Conservation (phyloP, 1,139 yeast genomes). For the Suhomyces yuchorum region DNA sequence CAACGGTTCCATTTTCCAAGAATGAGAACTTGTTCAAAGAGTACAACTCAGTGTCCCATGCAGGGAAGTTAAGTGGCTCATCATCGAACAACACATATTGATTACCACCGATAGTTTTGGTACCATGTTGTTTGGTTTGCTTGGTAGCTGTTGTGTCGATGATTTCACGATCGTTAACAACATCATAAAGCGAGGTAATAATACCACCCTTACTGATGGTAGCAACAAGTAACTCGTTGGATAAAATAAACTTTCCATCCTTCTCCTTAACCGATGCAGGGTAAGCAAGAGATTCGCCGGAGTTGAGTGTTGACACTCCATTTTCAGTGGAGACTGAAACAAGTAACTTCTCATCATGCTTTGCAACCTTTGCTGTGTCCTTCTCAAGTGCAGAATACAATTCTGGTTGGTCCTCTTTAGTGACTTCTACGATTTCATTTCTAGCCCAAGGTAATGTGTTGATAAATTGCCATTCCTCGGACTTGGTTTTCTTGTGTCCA, state of each 20-base stretch:
- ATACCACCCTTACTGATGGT: conserved; percentile 62
- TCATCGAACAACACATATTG: conserved; percentile 83
- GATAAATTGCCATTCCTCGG: conserved; percentile 31
- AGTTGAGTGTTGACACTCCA: conserved; percentile 21
- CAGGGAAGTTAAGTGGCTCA: conserved; percentile 87
- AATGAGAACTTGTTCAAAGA: conserved; percentile 70
- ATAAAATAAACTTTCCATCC: conserved; percentile 49
- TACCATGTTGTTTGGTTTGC: conserved; percentile 44
- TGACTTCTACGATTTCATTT: conserved; percentile 50
- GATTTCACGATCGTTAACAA: conserved; percentile 62
- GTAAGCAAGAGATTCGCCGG: conserved; percentile 31
- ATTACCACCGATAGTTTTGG: conserved; percentile 57
- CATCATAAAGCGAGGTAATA: conserved; percentile 67
- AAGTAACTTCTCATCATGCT: conserved; percentile 8
- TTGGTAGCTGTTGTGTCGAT: conserved; percentile 55
- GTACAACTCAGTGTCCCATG: conserved; percentile 96
- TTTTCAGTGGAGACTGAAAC: conserved; percentile 20
- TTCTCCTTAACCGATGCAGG: conserved; percentile 51
- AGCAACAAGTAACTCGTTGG: conserved; percentile 64
- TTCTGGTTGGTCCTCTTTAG: conserved; percentile 14
- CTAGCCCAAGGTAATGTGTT: conserved; percentile 76
- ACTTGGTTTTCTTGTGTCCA: conserved; percentile 16
- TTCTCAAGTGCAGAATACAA: conserved; percentile 13
- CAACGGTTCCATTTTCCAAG: conserved; percentile 43
- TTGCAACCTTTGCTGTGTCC: neutral